These are phyloP conservation scores for Kuraishia borneana DNA, from an alignment of 805 yeast genomes.

Conservation along the genomic window DNA sequence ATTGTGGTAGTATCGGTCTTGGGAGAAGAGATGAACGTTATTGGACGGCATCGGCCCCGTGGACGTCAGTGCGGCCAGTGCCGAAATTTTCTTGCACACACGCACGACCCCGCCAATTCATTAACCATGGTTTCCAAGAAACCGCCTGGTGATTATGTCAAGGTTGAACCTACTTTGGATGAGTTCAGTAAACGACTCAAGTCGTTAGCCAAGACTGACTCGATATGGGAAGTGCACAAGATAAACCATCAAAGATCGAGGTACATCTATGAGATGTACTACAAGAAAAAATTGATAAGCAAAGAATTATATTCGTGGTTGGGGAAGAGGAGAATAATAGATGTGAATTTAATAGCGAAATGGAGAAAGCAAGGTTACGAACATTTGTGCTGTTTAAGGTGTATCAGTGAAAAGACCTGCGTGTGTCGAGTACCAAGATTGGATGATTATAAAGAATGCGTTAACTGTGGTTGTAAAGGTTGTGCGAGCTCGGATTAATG, in stretches of 20 bases:
- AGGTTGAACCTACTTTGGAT: constrained; percentile 52
- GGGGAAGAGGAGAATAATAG: constrained; percentile 53
- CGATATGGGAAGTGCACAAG: constrained; percentile 59
- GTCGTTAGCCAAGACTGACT: constrained; percentile 43
- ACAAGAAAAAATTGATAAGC: constrained; percentile 58
- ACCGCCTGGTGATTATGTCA: constrained; percentile 69
- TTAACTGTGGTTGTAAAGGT: constrained; percentile 79
- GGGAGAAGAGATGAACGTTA: too few relatives aligned
- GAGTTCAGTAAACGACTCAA: constrained; percentile 50
- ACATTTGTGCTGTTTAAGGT: constrained; percentile 69
- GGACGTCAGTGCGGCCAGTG: neutral
- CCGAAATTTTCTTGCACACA: neutral
- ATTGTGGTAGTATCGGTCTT: too few relatives aligned
- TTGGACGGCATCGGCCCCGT: neutral
- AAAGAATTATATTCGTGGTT: constrained; percentile 66
- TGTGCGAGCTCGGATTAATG: constrained; percentile 64
- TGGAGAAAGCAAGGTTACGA: constrained; percentile 61
- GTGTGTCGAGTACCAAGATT: constrained; percentile 70
- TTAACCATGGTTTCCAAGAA: constrained; percentile 14
- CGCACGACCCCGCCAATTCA: neutral
- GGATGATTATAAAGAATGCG: constrained; percentile 35
- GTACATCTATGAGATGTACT: constrained; percentile 65
- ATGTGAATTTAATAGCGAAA: constrained; percentile 66
- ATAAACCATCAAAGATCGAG: constrained; percentile 68
- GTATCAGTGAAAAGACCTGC: constrained; percentile 62